Evolutionary conservation across 2,329 filamentous ascomycete species (phyloP).

Genomic region (Botrytis fabae): DNA sequence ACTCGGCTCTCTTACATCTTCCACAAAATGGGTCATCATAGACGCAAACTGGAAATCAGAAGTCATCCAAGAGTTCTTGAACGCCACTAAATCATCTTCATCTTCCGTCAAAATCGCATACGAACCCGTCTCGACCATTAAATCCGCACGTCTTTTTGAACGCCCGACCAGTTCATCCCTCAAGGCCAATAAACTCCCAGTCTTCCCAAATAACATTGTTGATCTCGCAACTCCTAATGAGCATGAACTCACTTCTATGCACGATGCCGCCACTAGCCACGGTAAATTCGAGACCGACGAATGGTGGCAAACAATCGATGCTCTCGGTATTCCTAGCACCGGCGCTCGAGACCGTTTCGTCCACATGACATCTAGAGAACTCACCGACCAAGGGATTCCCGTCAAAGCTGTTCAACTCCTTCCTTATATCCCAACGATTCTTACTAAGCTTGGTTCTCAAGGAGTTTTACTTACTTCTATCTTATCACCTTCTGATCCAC

Average conservation of each 20-base stretch:
- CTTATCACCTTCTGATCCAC: constrained; percentile 64
- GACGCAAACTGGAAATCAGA: constrained; percentile 81
- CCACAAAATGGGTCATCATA: constrained; percentile 70
- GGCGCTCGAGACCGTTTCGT: constrained; percentile 72
- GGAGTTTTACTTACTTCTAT: constrained; percentile 69
- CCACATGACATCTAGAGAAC: constrained; percentile 60
- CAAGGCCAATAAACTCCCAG: constrained; percentile 53
- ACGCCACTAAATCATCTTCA: constrained; percentile 39
- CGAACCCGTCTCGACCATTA: constrained; percentile 85
- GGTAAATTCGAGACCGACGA: constrained; percentile 66
- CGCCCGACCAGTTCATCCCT: constrained; percentile 49
- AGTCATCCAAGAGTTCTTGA: constrained; percentile 67
- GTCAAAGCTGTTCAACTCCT: constrained; percentile 82
- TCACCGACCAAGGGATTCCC: constrained; percentile 80
- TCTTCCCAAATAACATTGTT: constrained; percentile 64
- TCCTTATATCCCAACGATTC: constrained; percentile 80
- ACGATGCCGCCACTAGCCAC: constrained; percentile 64
- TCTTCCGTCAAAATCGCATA: constrained; percentile 66
- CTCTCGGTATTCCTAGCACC: constrained; percentile 69
- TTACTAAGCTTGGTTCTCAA: constrained; percentile 75
- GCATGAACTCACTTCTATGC: constrained; percentile 79
- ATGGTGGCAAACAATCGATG: constrained; percentile 82
- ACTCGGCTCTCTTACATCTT: constrained; percentile 11
- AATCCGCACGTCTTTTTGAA: constrained; percentile 67
- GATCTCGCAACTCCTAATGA: constrained; percentile 80